Conservation (phyloP, 2,329 filamentous ascomycete genomes). For the Claviceps maximensis region DNA sequence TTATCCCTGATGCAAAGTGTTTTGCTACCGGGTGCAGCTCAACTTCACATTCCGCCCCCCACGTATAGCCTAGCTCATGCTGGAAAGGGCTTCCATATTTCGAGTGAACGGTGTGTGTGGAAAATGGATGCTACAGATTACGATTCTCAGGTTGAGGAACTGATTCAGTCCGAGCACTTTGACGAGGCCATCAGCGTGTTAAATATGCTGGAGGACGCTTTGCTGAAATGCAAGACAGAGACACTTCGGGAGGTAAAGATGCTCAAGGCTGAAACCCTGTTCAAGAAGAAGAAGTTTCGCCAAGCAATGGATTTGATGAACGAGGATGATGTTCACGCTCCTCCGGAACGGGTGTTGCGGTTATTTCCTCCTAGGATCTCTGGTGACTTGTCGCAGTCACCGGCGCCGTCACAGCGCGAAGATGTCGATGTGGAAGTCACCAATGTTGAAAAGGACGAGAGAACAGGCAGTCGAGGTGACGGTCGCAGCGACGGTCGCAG, state of each 20-base stretch:
- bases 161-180: slow-evolving; percentile 59
- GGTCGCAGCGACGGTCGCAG: no score
- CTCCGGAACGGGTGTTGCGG: slow-evolving; percentile 75
- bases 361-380: slow-evolving; percentile 76
- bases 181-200: slow-evolving; percentile 90
- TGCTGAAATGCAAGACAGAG: slow-evolving; percentile 69
- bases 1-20: slow-evolving; percentile 82
- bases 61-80: slow-evolving; percentile 91
- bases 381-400: slow-evolving; percentile 57
- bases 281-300: slow-evolving; percentile 69
- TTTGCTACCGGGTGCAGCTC: slow-evolving; percentile 63
- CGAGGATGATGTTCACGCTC: slow-evolving; percentile 71
- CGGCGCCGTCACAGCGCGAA: slow-evolving; percentile 24
- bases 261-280: slow-evolving; percentile 76
- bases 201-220: slow-evolving; percentile 79
- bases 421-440: slow-evolving; percentile 27
- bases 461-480: slow-evolving; percentile 15
- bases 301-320: slow-evolving; percentile 82
- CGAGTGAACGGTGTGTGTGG: slow-evolving; percentile 86
- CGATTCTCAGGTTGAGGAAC: slow-evolving; percentile 72
- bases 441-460: slow-evolving; percentile 17
- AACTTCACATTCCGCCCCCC: slow-evolving; percentile 83
- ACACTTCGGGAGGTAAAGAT: slow-evolving; percentile 79
- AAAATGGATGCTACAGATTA: slow-evolving; percentile 91
- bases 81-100: slow-evolving; percentile 88